Evolutionary conservation across 768 basidiomycete genomes (phyloP), one percentile per base, ranked within the genome.

Genomic region (Xanthoconium stramineum): DNA sequence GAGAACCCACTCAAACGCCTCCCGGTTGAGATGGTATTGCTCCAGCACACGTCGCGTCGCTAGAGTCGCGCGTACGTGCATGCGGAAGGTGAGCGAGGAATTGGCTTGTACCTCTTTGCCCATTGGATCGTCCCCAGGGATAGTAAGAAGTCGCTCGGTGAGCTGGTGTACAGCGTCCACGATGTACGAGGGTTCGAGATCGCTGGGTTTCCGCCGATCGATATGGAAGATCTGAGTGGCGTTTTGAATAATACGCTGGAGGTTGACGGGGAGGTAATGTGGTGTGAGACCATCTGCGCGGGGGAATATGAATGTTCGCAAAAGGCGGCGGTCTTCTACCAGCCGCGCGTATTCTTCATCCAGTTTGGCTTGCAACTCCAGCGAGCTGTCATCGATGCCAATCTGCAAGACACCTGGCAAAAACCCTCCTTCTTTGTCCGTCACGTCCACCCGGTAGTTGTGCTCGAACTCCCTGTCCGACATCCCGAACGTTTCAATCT

Each of bases 1-100:
- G 48, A 98, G 65, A 2, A 98, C 93, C 97, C 97, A 99, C 67
- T 98, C 94, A 69, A 97, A 98, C 3, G 96, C 96, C 72, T 97
- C 93, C 43, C 83, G 80, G 58, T 89, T 94, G 36, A 98, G 78
- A 64, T 95, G 94, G 70, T 83, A 85, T 61, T 86, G 83, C 73
- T 97, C 94, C 58, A 99, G 71, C 1, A 98, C 92, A 12, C 88
- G 86, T 11, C 94, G 86, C 1, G 90, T 74, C 0, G 94, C 91
- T 56, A 99, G 86, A 1, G 89, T 91, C 7, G 91, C 88, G 10
- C 95, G 89, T 0, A 98, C 77, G 62, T 97, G 94, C 80, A 97
- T 98, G 55, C 84, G 83, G 84, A 98, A 98, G 19, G 88, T 88
- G 39, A 97, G 76, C 0, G 94, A 94, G 1, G 95, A 89, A 61